Evolutionary conservation across 1,284 basidiomycete genomes (phyloP), one percentile per base, ranked within the genome.

Genomic region (Amylostereum chailletii): DNA sequence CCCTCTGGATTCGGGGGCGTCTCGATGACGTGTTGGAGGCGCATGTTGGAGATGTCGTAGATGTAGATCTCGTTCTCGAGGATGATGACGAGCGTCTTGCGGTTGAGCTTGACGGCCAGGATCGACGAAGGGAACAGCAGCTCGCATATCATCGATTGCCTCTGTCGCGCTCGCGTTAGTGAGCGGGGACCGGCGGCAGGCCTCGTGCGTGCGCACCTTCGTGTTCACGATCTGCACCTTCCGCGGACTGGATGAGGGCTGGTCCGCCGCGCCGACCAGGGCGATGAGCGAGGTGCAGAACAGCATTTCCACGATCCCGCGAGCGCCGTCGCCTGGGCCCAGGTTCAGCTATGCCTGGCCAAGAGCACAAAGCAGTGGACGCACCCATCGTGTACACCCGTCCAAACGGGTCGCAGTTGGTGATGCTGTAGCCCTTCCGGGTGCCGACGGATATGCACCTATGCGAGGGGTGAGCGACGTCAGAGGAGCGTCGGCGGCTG

Each of bases 31-130:
- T 98, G 95, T 41, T 97, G 69, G 33, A 99, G 76, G 59, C 94
- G 89, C 95, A 99, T 98, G 59, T 97, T 99, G 53, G 88, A 91
- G 60, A 99, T 98, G 64, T 99, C 95, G 64, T 99, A 99, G 51
- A 98, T 94, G 71, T 98, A 99, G 52, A 99, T 96, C 66, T 98
- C 93, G 40, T 82, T 81, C 64, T 97, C 94, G 48, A 99, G 79
- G 5, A 99, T 89, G 54, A 99, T 95, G 36, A 98, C 90, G 27
- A 99, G 79, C 0, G 94, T 87, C 69, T 96, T 94, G 50, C 96
- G 79, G 71, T 99, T 99, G 62, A 99, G 79, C 71, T 96, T 97
- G 64, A 99, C 94, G 4, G 90, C 84, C 31, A 98, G 80, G 52
- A 99, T 94, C 1, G 93, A 91, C 1, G 93, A 94, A 0, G 95